Evolutionary conservation across 768 basidiomycete species (phyloP).

Genomic region (Russula sp.): DNA sequence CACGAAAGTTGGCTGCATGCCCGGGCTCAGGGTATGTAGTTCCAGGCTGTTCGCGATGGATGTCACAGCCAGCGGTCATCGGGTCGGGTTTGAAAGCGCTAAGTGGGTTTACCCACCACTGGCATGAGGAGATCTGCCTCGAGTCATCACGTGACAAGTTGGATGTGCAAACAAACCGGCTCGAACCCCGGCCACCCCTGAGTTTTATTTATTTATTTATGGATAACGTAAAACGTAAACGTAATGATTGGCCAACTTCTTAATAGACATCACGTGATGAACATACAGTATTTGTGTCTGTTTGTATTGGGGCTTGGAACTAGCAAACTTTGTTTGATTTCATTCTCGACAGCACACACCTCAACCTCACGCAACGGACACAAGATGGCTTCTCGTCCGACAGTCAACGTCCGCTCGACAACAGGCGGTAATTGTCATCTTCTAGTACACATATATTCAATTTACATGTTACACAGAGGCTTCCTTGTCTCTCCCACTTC

Average conservation of each 20-base stretch:
- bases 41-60: no score
- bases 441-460: constrained; percentile 4
- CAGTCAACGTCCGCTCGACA: constrained; percentile 76
- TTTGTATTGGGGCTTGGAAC: constrained; percentile 28
- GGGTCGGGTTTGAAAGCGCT: no score
- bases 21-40: background rate
- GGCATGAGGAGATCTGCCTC: no score
- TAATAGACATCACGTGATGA: constrained; percentile 10
- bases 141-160: no score
- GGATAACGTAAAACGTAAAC: no score
- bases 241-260: no score
- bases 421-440: constrained; percentile 57
- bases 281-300: constrained; percentile 4
- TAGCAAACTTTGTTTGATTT: constrained; percentile 30
- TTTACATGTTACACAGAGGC: constrained; percentile 51
- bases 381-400: constrained; percentile 88
- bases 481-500: constrained; percentile 85
- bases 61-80: no score
- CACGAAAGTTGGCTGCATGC: no score
- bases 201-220: no score
- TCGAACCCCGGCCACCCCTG: no score
- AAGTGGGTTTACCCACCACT: no score
- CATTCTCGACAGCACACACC: background rate
- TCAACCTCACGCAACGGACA: constrained; percentile 15
- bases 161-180: no score